Conservation (phyloP, 2,329 filamentous ascomycete genomes). For the Lachnellula subtilissima region DNA sequence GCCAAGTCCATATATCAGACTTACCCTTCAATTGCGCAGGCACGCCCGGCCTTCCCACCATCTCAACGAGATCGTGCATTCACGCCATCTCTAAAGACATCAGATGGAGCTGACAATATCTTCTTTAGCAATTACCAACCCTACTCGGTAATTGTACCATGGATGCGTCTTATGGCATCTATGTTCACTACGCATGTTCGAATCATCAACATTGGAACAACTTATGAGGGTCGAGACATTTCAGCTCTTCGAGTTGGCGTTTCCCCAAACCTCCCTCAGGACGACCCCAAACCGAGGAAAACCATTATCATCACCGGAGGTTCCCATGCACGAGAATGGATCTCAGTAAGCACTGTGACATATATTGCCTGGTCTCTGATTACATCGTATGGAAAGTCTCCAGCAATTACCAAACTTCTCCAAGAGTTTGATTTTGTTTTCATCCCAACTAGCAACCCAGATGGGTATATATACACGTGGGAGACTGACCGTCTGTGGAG, state of each 20-base stretch:
- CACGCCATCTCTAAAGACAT: conserved; percentile 28
- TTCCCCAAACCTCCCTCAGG: conserved; percentile 43
- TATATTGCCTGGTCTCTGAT: conserved; percentile 88
- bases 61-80: conserved; percentile 26
- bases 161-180: conserved; percentile 85
- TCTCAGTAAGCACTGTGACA: conserved; percentile 84
- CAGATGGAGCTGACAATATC: conserved; percentile 54
- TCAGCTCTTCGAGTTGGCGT: conserved; percentile 72
- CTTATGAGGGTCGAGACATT: conserved; percentile 84
- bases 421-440: conserved; percentile 84
- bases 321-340: conserved; percentile 94
- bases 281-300: conserved; percentile 51
- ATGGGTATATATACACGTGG: conserved; percentile 94
- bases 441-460: conserved; percentile 84
- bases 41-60: conserved; percentile 17
- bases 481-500: conserved; percentile 88
- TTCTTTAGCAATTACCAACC: conserved; percentile 95
- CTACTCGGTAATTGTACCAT: conserved; percentile 68
- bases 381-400: conserved; percentile 71
- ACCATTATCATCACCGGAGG: conserved; percentile 81
- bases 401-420: conserved; percentile 69
- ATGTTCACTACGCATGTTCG: conserved; percentile 82
- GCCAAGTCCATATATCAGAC: conserved; percentile 72
- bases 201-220: conserved; percentile 72
- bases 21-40: conserved; percentile 45